A percentile compares a stretch with the other conserved stretches of the same genome.
Conservation (phyloP, 768 basidiomycete genomes). For the Piloderma croceum region DNA sequence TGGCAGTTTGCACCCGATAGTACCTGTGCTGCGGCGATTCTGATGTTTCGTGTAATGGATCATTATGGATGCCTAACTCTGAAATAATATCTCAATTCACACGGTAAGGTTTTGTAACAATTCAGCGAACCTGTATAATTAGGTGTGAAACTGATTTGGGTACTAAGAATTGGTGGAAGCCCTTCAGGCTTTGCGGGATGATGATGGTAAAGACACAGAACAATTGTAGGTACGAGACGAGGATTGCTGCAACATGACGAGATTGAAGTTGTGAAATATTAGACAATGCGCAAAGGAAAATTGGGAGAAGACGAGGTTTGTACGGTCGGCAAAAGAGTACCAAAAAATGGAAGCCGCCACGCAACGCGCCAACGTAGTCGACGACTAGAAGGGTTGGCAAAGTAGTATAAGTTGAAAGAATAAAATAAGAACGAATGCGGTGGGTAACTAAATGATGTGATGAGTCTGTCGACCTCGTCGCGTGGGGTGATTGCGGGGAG, state of each 20-base stretch:
- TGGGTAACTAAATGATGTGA: conserved; percentile 35
- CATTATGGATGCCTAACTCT: no score
- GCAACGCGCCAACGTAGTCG: conserved; percentile 30
- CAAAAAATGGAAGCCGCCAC: conserved; percentile 24
- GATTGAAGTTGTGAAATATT: conserved; percentile 26
- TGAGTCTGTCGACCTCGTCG: conserved; percentile 52
- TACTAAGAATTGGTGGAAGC: conserved; percentile 15
- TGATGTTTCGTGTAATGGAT: no score
- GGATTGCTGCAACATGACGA: conserved; percentile 43
- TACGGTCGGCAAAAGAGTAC: conserved; percentile 18
- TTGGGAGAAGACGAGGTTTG: conserved; percentile 1
- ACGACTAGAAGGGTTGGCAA: conserved; percentile 30
- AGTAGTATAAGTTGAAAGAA: conserved; percentile 74
- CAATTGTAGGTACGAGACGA: conserved; percentile 31
- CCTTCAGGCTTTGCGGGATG: conserved; percentile 28
- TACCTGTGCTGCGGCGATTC: no score
- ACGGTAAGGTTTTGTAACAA: no score
- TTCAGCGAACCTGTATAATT: neutral
- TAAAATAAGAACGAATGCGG: conserved; percentile 71
- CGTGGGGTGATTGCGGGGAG: conserved; percentile 39
- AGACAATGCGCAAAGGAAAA: conserved; percentile 19
- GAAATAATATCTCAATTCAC: no score
- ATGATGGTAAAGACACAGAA: conserved; percentile 34
- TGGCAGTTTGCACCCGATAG: no score
- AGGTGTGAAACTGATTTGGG: conserved; percentile 3